Evolutionary conservation across 2,329 filamentous ascomycete species (phyloP).

Genomic region (Huntiella savannae): DNA sequence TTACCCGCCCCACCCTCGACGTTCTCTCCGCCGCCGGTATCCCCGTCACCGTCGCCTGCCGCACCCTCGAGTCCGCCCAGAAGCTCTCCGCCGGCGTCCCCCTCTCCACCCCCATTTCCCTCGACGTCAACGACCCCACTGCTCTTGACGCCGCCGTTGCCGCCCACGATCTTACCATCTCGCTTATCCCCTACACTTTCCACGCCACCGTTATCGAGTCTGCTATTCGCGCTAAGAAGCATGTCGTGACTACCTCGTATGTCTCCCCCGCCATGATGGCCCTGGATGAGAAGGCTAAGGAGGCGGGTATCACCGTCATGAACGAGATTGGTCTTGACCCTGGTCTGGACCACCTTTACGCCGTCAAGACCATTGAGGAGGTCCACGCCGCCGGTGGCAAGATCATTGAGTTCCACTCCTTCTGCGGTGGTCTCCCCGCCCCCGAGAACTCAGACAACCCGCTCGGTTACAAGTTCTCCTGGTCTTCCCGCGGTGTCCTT

Average conservation of each 20-base stretch:
- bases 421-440: conserved; percentile 63
- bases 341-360: conserved; percentile 57
- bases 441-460: conserved; percentile 68
- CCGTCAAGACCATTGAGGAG: conserved; percentile 70
- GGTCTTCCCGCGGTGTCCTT: conserved; percentile 64
- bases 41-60: conserved; percentile 55
- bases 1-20: conserved; percentile 45
- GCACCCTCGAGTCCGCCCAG: conserved; percentile 60
- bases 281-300: conserved; percentile 65
- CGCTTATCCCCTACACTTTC: conserved; percentile 79
- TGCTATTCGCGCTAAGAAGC: conserved; percentile 81
- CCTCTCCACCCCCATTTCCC: conserved; percentile 55
- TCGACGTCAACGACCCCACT: conserved; percentile 60
- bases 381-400: conserved; percentile 80
- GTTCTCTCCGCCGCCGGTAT: conserved; percentile 41
- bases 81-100: conserved; percentile 53
- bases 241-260: conserved; percentile 91
- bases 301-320: conserved; percentile 88
- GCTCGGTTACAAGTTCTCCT: conserved; percentile 74
- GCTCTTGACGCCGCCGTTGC: conserved; percentile 66
- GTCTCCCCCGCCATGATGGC: conserved; percentile 84
- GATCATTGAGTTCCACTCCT: conserved; percentile 62
- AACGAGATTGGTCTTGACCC: conserved; percentile 78
- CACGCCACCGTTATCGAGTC: conserved; percentile 82
- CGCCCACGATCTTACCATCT: conserved; percentile 63